Evolutionary conservation across 352 stramenopile species (phyloP).

Genomic region (Plasmopara muralis): DNA sequence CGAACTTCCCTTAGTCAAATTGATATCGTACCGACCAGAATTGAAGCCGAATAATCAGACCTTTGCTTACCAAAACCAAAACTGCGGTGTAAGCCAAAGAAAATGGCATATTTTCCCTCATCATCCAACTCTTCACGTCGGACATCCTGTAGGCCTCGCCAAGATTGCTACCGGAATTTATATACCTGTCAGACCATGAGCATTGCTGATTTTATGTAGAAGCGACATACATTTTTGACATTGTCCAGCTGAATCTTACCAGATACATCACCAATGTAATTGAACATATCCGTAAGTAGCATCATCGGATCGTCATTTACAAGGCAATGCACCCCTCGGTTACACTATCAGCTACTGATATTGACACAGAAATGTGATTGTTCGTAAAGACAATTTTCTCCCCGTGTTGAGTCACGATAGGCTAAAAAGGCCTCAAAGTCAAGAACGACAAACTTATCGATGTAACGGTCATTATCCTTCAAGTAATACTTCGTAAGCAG

Average conservation of each 20-base stretch:
- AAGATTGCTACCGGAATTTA: not conserved
- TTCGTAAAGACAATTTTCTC: constrained; percentile 6
- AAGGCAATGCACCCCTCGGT: constrained; percentile 11
- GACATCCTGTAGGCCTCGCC: not conserved
- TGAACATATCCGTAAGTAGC: constrained; percentile 14
- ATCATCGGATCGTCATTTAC: constrained; percentile 5
- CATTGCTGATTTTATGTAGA: not conserved
- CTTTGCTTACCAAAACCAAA: not conserved
- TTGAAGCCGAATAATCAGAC: not conserved
- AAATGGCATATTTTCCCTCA: not conserved
- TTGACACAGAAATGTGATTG: constrained; percentile 11
- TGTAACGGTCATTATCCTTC: not conserved
- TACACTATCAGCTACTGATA: constrained; percentile 12
- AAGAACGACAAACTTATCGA: not conserved
- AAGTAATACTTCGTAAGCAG: not conserved
- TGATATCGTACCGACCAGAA: not conserved
- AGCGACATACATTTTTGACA: not conserved
- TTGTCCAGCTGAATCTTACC: not conserved
- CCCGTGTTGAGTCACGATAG: constrained; percentile 5
- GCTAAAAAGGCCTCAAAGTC: not conserved
- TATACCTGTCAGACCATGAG: not conserved
- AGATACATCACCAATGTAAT: not conserved
- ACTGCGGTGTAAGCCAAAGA: not conserved
- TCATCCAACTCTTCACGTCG: not conserved
- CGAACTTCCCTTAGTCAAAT: not conserved